A percentile compares a stretch with the other conserved stretches of the same genome.
Evolutionary conservation across 2,329 filamentous ascomycete genomes (phyloP).

Genomic region (Epichloe sp.): DNA sequence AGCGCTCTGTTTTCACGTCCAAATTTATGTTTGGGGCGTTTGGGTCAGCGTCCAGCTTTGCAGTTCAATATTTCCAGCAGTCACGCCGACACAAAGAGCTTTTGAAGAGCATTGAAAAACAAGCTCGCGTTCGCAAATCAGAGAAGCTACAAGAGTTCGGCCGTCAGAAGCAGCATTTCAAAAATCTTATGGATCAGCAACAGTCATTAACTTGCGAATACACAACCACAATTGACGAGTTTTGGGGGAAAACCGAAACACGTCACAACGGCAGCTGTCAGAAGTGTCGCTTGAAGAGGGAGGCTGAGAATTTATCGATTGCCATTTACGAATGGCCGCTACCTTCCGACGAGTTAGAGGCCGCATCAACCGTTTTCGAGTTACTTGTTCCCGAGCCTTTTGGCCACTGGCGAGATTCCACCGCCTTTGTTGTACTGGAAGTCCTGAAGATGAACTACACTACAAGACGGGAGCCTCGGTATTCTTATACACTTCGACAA

Average conservation of each 20-base stretch:
- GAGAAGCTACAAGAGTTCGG: constrained; percentile 9
- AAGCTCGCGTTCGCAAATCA: constrained; percentile 16
- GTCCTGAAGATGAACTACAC: constrained; percentile 18
- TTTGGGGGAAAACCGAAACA: neutral
- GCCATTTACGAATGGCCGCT: constrained; percentile 44
- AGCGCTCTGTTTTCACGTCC: too few relatives aligned
- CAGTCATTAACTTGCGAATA: constrained; percentile 4
- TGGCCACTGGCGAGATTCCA: constrained; percentile 35
- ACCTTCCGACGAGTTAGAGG: constrained; percentile 17
- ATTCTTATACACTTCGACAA: constrained; percentile 1
- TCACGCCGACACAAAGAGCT: constrained; percentile 22
- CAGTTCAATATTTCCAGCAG: constrained; percentile 8
- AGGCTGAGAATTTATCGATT: constrained; percentile 31
- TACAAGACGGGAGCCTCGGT: neutral
- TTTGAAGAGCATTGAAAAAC: constrained; percentile 21
- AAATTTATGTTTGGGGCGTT: constrained; percentile 9
- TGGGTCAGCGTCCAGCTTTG: constrained; percentile 8
- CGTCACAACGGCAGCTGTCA: constrained; percentile 15
- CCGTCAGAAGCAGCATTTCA: constrained; percentile 2
- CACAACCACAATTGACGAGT: neutral
- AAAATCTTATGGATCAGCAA: constrained; percentile 6
- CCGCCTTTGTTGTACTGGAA: constrained; percentile 25
- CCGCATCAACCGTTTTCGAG: constrained; percentile 41
- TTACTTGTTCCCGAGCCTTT: constrained; percentile 29
- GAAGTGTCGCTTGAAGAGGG: constrained; percentile 19